A percentile compares a stretch with the other conserved stretches of the same genome.
Conservation (phyloP, 768 basidiomycete genomes). For the Lactarius vividus region DNA sequence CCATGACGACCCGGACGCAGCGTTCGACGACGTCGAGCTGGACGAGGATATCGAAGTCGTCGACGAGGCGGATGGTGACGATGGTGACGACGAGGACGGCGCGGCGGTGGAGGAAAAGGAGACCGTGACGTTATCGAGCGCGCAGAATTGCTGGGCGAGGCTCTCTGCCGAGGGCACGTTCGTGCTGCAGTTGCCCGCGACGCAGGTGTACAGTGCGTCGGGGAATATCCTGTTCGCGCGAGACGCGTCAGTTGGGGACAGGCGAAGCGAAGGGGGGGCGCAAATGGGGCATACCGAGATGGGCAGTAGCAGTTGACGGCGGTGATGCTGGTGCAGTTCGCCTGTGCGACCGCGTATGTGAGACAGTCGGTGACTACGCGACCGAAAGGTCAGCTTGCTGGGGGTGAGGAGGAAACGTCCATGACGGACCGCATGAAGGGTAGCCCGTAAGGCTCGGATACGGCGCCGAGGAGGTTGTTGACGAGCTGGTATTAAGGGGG, state of each 20-base stretch:
- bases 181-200: slow-evolving; percentile 37
- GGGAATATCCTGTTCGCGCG: slow-evolving; percentile 36
- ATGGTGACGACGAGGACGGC: slow-evolving; percentile 4
- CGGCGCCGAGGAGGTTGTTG: slow-evolving; percentile 14
- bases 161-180: slow-evolving; percentile 42
- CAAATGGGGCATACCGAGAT: slow-evolving; percentile 34
- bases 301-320: slow-evolving; percentile 52
- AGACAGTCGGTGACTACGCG: slow-evolving; percentile 46
- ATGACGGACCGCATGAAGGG: slow-evolving; percentile 22
- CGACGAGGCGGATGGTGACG: not conserved
- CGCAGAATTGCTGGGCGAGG: slow-evolving; percentile 50
- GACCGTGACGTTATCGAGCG: slow-evolving; percentile 37
- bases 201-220: slow-evolving; percentile 38
- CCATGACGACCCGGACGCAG: not conserved
- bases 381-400: not conserved
- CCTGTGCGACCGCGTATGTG: slow-evolving; percentile 36
- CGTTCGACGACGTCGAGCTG: slow-evolving; percentile 2
- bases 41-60: not conserved
- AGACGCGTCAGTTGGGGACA: not conserved
- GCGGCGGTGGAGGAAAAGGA: slow-evolving; percentile 40
- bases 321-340: slow-evolving; percentile 45
- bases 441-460: slow-evolving; percentile 21
- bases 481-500: not conserved
- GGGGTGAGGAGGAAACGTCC: not conserved
- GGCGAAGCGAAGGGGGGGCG: too few relatives aligned